Evolutionary conservation across 2,329 filamentous ascomycete genomes (phyloP), one percentile per base, ranked within the genome.

Genomic region (Exophiala spinifera): DNA sequence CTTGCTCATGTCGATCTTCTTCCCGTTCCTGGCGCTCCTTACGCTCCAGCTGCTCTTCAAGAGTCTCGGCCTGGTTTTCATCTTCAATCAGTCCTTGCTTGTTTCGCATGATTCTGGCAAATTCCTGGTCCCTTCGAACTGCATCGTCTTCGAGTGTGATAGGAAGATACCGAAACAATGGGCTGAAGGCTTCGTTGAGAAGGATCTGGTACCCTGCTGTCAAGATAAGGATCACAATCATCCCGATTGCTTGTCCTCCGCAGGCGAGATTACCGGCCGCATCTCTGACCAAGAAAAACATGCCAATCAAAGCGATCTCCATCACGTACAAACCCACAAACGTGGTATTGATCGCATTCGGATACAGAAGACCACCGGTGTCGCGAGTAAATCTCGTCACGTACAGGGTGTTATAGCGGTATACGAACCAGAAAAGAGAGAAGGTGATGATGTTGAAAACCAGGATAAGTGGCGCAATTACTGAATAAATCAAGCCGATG

Each of bases 131-230:
- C 5, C 92, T 86, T n/a, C 89, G 76, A 0, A 94, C 89, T 2
- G 94, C 94, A 67, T 96, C 92, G 60, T 97, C 94, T 69, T 99
- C 94, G 51, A 97, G 84, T 0, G 92, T 97, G 60, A 97, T 95
- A 0, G 94, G 94, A 3, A 99, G 76, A 65, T 96, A 96, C 36
- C 87, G 83, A 67, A 95, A 86, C 8, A 99, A 79, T 2, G 94
- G 92, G 0, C 83, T 82, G 63, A 99, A 97, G 0, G 91, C 88
- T 50, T 78, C 75, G 69, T 96, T 96, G 48, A 97, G 78, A 1
- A 95, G 74, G 37, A 86, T 71, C 67, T 99, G 94, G 64, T 88
- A 99, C 3, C 89, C 64, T 1, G 81, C 71, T 0, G 94, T 99
- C 11, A 92, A 74, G 43, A 84, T 65, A 1, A 87, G 66, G 1